Base-by-base conservation (phyloP, 108 stramenopile genomes). In the Skeletonema grethae region DNA sequence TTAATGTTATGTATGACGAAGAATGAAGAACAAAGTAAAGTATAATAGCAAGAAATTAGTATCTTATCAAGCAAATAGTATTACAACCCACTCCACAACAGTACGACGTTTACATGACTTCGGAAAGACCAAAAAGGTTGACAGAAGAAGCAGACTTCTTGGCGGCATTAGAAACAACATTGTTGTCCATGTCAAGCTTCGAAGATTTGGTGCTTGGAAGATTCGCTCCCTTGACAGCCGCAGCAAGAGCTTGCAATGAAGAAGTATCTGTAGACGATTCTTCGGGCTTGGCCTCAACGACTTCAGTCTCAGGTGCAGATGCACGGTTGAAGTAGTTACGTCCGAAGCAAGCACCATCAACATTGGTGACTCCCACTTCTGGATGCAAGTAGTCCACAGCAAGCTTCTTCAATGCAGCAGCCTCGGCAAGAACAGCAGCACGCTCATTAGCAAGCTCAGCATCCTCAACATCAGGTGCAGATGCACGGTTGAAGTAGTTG, bases 271-370 rank as follows among this genome's bases (percentile, higher is more conserved):
- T 31, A 13, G 48, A 30, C 13, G 24, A 30, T 9, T 57, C 57
- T 35, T 69, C 68, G 5, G 68, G 59, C 46, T 71, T 59, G 34
- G 25, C 35, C 63, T 79, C 73, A 5, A 22, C 32, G 2, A 55
- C 59, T 20, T 79, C 78, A 15, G 28, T 64, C 16, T 79, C 86
- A 7, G 82, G 76, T 60, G 90, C 90, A 57, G 87, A 89, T 0
- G 80, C 56, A 50, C 91, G 88, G 56, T 25, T 66, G 76, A 88
- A 90, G 77, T 88, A 90, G 82, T 83, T 84, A 69, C 88, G 82
- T 10, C 69, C 82, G 55, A 58, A 77, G 29, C 70, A 78, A 9
- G 36, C 36, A 10, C 72, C 71, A 2, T 36, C 43, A 5, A 16
- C 18, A 18, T 55, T 16, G 65, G 79, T 83, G 11, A 91, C 76